Evolutionary conservation across 805 yeast genomes (phyloP).

Genomic region (Barnettozyma californica): DNA sequence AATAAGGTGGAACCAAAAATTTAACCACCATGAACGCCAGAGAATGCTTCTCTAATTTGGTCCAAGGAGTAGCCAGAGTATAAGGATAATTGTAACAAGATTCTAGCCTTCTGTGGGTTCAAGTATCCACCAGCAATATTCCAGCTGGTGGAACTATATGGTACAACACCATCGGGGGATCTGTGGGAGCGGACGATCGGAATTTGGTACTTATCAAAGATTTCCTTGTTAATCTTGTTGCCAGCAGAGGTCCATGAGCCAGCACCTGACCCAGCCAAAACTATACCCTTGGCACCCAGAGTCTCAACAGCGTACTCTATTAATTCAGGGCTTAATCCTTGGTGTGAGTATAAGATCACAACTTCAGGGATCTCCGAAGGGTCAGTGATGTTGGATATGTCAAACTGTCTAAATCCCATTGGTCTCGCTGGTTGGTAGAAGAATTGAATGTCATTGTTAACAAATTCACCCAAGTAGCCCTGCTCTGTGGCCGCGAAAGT

Average conservation of each 20-base stretch:
- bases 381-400: constrained; percentile 26
- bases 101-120: constrained; percentile 60
- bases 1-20: background rate
- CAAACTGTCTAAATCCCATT: constrained; percentile 24
- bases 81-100: constrained; percentile 50
- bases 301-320: constrained; percentile 40
- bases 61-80: constrained; percentile 28
- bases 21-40: constrained; percentile 36
- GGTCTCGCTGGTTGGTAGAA: constrained; percentile 59
- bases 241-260: constrained; percentile 45
- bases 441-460: constrained; percentile 56
- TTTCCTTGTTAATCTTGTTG: constrained; percentile 37
- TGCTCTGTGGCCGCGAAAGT: constrained; percentile 63
- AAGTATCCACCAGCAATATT: constrained; percentile 55
- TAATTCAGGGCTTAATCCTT: constrained; percentile 45
- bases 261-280: constrained; percentile 67
- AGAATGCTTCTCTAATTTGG: constrained; percentile 32
- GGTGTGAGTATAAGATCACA: constrained; percentile 55
- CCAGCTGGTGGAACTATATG: constrained; percentile 38
- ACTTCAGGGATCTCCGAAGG: constrained; percentile 34
- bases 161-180: constrained; percentile 64
- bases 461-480: constrained; percentile 65
- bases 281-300: constrained; percentile 45
- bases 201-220: constrained; percentile 31
- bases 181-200: constrained; percentile 61